Evolutionary conservation across 202 grass and related monocot genomes (phyloP), one percentile per base, ranked within the genome.

Genomic region (Miscanthus sacchariflorus): DNA sequence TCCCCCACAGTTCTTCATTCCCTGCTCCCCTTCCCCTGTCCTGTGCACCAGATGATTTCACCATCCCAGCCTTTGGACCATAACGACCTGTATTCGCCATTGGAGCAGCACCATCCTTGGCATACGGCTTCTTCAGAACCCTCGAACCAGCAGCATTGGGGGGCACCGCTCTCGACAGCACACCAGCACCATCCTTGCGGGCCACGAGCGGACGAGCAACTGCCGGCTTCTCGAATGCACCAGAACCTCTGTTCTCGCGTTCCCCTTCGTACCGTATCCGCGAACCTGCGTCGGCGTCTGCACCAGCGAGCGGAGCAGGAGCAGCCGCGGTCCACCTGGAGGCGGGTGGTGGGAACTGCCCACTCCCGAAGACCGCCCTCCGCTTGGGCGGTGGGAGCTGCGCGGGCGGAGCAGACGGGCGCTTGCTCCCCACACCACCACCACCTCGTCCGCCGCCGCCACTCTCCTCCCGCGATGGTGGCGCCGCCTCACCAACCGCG

Each of bases 351-450:
- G 5, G 56, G 59, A 79, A 90, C 5, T 10, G 43, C 3, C 88
- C 78, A 7, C 6, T 43, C 2, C 77, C 83, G 10, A 71, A 76
- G n/a, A 86, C 76, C 15, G 48, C 15, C 81, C 67, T 88, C 40
- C 85, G 90, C 89, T 90, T 90, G 61, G 77, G 56, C 66, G 77
- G 83, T 49, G 80, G 87, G 17, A 10, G 50, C 78, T 52, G 59
- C 78, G 43, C 5, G 3, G 66, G 58, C 58, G 58, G 9, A 63
- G 58, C 21, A 24, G 8, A 23, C 58, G 58, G 58, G 58, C 58
- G 58, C 58, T 63, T 63, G 58, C 58, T 63, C 58, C 21, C 58
- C 21, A 24, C 58, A 11, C 58, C n/a, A 24, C 58, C 52, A 14
- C 54, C 58, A 18, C 15, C 14, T 52, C 49, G 49, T 6, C 15